Conservation (phyloP, 805 yeast species). For the Naumovozyma castellii region DNA sequence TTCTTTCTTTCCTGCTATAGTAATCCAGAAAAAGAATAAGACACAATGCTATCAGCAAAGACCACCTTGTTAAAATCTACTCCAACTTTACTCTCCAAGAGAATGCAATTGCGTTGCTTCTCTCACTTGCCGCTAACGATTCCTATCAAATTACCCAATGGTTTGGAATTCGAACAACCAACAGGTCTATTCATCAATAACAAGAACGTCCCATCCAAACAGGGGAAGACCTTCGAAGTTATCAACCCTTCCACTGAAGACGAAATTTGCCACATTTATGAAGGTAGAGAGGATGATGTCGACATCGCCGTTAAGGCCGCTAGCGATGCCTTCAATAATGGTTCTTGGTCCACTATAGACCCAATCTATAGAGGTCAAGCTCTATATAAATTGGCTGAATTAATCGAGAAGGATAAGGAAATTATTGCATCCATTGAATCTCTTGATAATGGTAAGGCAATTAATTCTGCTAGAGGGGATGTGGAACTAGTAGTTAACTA, state of each 20-base stretch:
- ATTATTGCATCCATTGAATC: slow-evolving; percentile 75
- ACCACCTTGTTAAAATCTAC: slow-evolving; percentile 1
- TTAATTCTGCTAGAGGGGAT: slow-evolving; percentile 65
- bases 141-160: slow-evolving; percentile 57
- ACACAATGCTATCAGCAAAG: background rate
- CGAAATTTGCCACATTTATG: slow-evolving; percentile 53
- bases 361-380: slow-evolving; percentile 57
- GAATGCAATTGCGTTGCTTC: slow-evolving; percentile 13
- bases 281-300: slow-evolving; percentile 64
- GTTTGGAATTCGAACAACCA: slow-evolving; percentile 62
- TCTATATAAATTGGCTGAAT: slow-evolving; percentile 65
- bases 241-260: slow-evolving; percentile 65
- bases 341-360: slow-evolving; percentile 56
- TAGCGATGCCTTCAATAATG: slow-evolving; percentile 56
- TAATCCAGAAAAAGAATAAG: no score
- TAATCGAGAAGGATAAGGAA: slow-evolving; percentile 66
- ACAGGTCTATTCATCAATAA: slow-evolving; percentile 71
- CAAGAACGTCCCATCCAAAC: slow-evolving; percentile 53
- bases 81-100: slow-evolving; percentile 1
- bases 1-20: no score
- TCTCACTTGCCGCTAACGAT: slow-evolving; percentile 36
- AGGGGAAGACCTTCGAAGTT: slow-evolving; percentile 52
- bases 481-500: slow-evolving; percentile 60
- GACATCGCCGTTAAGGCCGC: slow-evolving; percentile 85
- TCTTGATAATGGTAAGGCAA: slow-evolving; percentile 82